Evolutionary conservation across 1,284 basidiomycete genomes (phyloP).

Genomic region (Earliella scabrosa): DNA sequence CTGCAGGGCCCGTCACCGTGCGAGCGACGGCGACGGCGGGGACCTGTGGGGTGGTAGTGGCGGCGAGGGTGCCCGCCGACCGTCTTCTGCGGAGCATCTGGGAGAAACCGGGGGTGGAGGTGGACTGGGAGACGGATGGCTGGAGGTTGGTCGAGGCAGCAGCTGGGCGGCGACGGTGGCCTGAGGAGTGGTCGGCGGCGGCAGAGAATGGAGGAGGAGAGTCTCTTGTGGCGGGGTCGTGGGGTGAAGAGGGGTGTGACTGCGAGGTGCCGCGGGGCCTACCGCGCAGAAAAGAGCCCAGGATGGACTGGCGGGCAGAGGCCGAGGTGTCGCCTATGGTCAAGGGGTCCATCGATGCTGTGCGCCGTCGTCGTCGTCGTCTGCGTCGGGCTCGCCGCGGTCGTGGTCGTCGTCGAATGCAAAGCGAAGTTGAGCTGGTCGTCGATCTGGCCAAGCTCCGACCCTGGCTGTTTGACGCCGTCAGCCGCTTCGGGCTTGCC

Average conservation of each 20-base stretch:
- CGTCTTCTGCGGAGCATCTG: slow-evolving; percentile 43
- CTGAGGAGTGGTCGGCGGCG: slow-evolving; percentile 25
- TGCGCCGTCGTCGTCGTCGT: slow-evolving; percentile 14
- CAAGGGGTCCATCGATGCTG: slow-evolving; percentile 36
- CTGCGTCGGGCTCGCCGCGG: slow-evolving; percentile 22
- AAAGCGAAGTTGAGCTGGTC: slow-evolving; percentile 20
- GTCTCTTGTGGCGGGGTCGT: slow-evolving; percentile 31
- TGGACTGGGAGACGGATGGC: slow-evolving; percentile 34
- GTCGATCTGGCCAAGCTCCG: slow-evolving; percentile 23
- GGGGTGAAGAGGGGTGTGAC: slow-evolving; percentile 40
- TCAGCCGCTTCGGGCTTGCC: slow-evolving; percentile 25
- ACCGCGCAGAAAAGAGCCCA: slow-evolving; percentile 43
- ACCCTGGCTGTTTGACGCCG: slow-evolving; percentile 25
- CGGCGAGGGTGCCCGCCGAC: slow-evolving; percentile 40
- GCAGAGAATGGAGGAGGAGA: slow-evolving; percentile 33
- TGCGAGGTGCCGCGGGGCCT: slow-evolving; percentile 44
- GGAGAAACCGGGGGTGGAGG: slow-evolving; percentile 34
- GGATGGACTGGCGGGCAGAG: slow-evolving; percentile 41
- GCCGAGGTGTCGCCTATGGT: slow-evolving; percentile 36
- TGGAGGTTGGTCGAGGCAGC: slow-evolving; percentile 34
- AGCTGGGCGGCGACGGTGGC: slow-evolving; percentile 36
- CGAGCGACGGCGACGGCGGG: slow-evolving; percentile 33
- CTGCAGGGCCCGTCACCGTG: slow-evolving; percentile 26
- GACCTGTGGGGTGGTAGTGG: slow-evolving; percentile 29
- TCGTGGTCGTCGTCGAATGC: slow-evolving; percentile 16